These are phyloP conservation scores for Pleurostoma richardsiae DNA, from an alignment of 2,329 filamentous ascomycete genomes.

Conservation along the genomic window DNA sequence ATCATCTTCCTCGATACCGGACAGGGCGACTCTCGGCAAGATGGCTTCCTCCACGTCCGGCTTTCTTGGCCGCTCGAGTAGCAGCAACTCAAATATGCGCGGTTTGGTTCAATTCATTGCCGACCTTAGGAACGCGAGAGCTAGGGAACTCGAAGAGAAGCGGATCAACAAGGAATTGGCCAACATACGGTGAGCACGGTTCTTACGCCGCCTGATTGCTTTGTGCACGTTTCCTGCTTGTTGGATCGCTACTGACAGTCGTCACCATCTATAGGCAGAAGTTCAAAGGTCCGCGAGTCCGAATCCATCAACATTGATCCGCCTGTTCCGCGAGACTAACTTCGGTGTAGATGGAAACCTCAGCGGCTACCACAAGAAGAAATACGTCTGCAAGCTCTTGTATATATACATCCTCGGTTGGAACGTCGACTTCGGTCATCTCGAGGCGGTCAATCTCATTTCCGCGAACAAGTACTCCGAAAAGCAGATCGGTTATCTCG, in stretches of 20 bases:
- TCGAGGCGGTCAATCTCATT: conserved; percentile 96
- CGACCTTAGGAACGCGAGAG: conserved; percentile 89
- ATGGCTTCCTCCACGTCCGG: conserved; percentile 55
- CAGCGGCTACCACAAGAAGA: conserved; percentile 98
- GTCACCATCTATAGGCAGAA: conserved; percentile 59
- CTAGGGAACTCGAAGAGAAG: conserved; percentile 95
- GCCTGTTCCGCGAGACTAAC: conserved; percentile 15
- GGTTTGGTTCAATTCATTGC: conserved; percentile 98
- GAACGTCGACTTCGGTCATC: conserved; percentile 98
- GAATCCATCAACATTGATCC: background rate
- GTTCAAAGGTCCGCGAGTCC: conserved; percentile 65
- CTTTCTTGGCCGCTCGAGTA: conserved; percentile 62
- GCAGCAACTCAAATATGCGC: conserved; percentile 63
- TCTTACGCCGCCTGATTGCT: background rate
- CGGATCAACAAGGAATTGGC: conserved; percentile 98
- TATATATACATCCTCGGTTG: conserved; percentile 99
- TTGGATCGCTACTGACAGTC: too few relatives aligned
- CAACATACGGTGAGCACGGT: conserved; percentile 71
- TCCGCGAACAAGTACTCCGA: conserved; percentile 97
- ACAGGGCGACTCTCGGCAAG: conserved; percentile 10
- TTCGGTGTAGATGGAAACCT: conserved; percentile 67
- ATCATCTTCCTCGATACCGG: too few relatives aligned
- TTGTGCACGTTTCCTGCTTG: conserved; percentile 1
- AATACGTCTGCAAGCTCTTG: conserved; percentile 99
- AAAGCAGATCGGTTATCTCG: conserved; percentile 98